These are phyloP conservation scores for Aquilaria yunnanensis DNA, from an alignment of 345 rosid species.

Conservation along the genomic window DNA sequence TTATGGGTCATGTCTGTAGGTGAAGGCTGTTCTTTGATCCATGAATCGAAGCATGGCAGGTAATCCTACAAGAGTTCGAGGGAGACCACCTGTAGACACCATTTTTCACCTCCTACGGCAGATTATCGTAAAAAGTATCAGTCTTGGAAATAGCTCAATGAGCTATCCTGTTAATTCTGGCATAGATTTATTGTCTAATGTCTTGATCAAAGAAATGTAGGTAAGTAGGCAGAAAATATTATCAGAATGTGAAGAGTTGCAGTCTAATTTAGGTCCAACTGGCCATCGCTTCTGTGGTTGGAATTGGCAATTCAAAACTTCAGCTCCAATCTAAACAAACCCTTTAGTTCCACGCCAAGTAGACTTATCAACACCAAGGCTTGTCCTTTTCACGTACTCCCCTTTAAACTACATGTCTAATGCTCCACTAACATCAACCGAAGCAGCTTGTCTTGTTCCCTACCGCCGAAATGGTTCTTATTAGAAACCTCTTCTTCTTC, in stretches of 20 bases:
- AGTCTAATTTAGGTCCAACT: conserved; percentile 48
- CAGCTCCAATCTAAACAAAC: conserved; percentile 16
- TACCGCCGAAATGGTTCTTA: conserved; percentile 26
- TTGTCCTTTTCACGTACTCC: conserved; percentile 3
- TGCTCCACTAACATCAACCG: conserved; percentile 12
- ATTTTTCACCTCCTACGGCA: too few relatives aligned
- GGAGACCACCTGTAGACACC: too few relatives aligned
- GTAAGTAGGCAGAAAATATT: too few relatives aligned
- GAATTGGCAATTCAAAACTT: conserved; percentile 11
- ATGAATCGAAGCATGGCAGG: too few relatives aligned
- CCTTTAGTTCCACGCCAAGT: conserved; percentile 35
- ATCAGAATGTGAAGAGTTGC: conserved; percentile 29
- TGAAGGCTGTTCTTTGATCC: too few relatives aligned
- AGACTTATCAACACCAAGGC: conserved; percentile 11
- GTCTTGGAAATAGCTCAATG: too few relatives aligned
- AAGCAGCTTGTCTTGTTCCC: background rate
- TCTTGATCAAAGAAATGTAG: too few relatives aligned
- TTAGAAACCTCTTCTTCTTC: conserved; percentile 18
- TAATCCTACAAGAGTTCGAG: too few relatives aligned
- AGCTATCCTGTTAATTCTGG: too few relatives aligned
- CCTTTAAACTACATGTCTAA: conserved; percentile 8
- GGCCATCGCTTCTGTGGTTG: conserved; percentile 21
- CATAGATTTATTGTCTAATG: too few relatives aligned
- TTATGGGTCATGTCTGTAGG: too few relatives aligned
- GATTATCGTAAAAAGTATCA: too few relatives aligned